These are phyloP conservation scores for Pseudevernia furfuracea DNA, from an alignment of 495 filamentous ascomycete genomes.

Conservation along the genomic window DNA sequence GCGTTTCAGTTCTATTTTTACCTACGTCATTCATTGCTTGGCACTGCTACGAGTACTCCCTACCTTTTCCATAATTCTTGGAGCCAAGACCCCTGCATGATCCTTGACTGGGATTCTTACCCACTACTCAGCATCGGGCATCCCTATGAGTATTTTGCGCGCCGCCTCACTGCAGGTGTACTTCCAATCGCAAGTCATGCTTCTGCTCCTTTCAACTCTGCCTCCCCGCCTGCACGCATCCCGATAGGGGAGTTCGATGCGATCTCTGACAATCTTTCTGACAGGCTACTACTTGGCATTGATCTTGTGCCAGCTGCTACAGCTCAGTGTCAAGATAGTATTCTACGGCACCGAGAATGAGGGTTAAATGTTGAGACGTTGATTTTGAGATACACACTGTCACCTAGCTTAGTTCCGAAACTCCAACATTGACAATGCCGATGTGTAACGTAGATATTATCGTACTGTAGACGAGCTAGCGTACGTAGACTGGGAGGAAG, in stretches of 20 bases:
- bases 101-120: background rate
- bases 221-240: background rate
- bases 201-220: background rate
- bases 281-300: background rate
- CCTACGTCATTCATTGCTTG: slow-evolving; percentile 8
- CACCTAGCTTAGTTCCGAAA: background rate
- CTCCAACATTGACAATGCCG: background rate
- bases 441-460: background rate
- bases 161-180: background rate
- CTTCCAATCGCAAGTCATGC: background rate
- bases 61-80: no score
- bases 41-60: background rate
- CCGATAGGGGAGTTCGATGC: background rate
- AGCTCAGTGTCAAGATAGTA: background rate
- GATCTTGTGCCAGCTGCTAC: background rate
- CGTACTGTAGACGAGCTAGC: background rate
- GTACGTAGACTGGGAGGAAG: background rate
- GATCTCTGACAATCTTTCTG: background rate
- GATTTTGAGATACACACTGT: background rate
- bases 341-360: background rate
- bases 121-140: background rate
- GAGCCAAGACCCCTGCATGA: no score
- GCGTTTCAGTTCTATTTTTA: slow-evolving; percentile 5
- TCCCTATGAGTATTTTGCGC: background rate
- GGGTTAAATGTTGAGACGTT: background rate